Conservation (phyloP, 371 early-diverging fungal species). For the Rhizomucor miehei region DNA sequence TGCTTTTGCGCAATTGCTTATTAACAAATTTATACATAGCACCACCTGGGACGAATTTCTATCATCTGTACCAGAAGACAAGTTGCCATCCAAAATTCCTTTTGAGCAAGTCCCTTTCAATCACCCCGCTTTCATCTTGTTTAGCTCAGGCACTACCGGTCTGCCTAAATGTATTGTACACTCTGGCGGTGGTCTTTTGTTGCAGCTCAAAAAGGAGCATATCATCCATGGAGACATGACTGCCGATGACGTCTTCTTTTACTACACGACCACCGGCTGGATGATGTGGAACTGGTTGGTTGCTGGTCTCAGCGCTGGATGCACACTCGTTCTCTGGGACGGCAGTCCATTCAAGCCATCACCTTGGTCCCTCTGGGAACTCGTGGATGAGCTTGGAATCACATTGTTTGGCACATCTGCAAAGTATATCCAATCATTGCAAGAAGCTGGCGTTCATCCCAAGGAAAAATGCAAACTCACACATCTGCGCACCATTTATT, state of each 20-base stretch:
- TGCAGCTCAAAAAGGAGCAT: slow-evolving; percentile 95
- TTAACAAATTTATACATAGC: slow-evolving; percentile 30
- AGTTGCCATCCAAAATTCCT: slow-evolving; percentile 35
- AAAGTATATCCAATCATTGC: slow-evolving; percentile 90
- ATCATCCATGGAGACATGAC: slow-evolving; percentile 80
- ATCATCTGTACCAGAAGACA: slow-evolving; percentile 26
- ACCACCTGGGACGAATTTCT: slow-evolving; percentile 50
- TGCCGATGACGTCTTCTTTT: slow-evolving; percentile 79
- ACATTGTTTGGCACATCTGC: slow-evolving; percentile 94
- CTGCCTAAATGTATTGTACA: slow-evolving; percentile 99
- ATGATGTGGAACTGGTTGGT: slow-evolving; percentile 99
- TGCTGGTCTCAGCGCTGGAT: slow-evolving; percentile 73
- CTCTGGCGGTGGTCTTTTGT: slow-evolving; percentile 86
- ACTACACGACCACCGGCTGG: slow-evolving; percentile 97
- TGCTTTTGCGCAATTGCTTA: slow-evolving; percentile 28
- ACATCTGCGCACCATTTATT: slow-evolving; percentile 78
- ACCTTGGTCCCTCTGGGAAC: slow-evolving; percentile 73
- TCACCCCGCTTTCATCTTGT: slow-evolving; percentile 94
- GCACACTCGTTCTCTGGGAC: slow-evolving; percentile 88
- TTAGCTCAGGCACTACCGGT: slow-evolving; percentile 97
- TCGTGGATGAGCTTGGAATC: slow-evolving; percentile 74
- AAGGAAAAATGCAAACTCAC: slow-evolving; percentile 52
- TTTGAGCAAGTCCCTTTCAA: slow-evolving; percentile 90
- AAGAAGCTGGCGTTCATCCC: slow-evolving; percentile 73
- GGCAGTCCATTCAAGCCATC: slow-evolving; percentile 93